Conservation (phyloP, 1,284 basidiomycete species). For the Trametes hirsuta region DNA sequence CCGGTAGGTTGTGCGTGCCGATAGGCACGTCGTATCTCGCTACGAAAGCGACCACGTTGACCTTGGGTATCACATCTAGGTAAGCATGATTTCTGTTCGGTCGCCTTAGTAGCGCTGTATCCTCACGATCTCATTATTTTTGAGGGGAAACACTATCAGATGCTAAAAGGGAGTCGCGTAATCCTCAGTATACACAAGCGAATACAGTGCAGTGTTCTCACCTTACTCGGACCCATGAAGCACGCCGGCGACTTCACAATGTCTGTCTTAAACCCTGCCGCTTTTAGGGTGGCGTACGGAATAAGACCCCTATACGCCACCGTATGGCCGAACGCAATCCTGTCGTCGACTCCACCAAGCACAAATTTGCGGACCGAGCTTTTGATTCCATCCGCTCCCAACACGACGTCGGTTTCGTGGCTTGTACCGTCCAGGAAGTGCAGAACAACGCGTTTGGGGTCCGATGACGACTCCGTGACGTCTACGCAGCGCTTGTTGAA, state of each 20-base stretch:
- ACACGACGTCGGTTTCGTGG: constrained; percentile 51
- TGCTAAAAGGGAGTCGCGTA: constrained; percentile 42
- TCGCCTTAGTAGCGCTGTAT: neutral
- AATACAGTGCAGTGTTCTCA: constrained; percentile 20
- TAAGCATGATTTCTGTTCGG: neutral
- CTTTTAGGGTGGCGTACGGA: constrained; percentile 40
- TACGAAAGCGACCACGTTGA: constrained; percentile 58
- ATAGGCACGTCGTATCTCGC: constrained; percentile 42
- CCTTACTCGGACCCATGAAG: constrained; percentile 48
- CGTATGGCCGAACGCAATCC: constrained; percentile 47
- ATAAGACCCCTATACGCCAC: constrained; percentile 51
- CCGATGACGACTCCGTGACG: constrained; percentile 30
- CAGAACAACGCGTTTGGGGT: constrained; percentile 36
- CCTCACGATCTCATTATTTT: constrained; percentile 39
- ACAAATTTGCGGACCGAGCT: constrained; percentile 47
- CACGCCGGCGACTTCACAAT: constrained; percentile 37
- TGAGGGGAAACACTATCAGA: constrained; percentile 59
- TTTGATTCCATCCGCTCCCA: constrained; percentile 58
- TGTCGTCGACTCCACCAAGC: constrained; percentile 31
- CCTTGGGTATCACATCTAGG: constrained; percentile 39
- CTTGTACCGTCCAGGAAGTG: constrained; percentile 51
- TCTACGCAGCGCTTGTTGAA: constrained; percentile 56
- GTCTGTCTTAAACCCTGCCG: constrained; percentile 46
- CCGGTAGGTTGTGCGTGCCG: constrained; percentile 41
- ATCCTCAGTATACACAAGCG: neutral